These are phyloP conservation scores for Pleurozium schreberi DNA, from an alignment of 225 moss, liverwort and hornwort genomes.

Conservation along the genomic window DNA sequence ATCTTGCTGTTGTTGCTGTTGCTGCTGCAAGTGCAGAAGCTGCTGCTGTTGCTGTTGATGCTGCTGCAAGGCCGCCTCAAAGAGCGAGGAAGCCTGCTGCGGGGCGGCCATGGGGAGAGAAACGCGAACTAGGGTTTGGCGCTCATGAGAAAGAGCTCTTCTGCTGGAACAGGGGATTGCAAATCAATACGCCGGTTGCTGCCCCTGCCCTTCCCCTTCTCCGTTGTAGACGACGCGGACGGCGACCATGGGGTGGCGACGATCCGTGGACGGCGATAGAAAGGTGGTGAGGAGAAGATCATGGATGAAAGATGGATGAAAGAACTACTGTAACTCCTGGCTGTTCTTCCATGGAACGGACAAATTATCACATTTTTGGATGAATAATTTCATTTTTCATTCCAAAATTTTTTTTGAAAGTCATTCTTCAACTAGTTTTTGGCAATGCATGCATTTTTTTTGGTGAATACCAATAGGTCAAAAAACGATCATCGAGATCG, in stretches of 20 bases:
- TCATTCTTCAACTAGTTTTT: not conserved
- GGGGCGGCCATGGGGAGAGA: constrained; percentile 47
- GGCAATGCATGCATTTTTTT: rapidly evolving
- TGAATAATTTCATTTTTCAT: not conserved
- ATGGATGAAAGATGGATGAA: too few species aligned
- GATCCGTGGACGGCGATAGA: not conserved
- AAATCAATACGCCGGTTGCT: not conserved
- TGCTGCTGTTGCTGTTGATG: constrained; percentile 6
- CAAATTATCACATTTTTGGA: not conserved
- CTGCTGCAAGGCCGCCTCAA: constrained; percentile 63
- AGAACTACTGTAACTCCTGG: too few species aligned
- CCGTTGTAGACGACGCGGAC: not conserved
- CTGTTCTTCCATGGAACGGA: not conserved
- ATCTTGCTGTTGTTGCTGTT: constrained; percentile 55
- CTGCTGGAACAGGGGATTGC: not conserved
- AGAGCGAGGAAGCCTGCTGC: constrained; percentile 62
- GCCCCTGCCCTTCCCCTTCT: not conserved
- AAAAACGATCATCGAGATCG: rapidly evolving
- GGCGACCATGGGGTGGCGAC: not conserved
- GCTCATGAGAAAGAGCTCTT: constrained; percentile 13
- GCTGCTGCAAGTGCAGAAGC: not conserved
- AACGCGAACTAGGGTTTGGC: constrained; percentile 34
- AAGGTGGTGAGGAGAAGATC: not conserved
- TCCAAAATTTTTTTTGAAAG: not conserved
- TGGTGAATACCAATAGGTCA: not conserved